A percentile compares a stretch with the other conserved stretches of the same genome.
phyloP scores from a whole-genome alignment of 371 early-diverging fungal genomes.

The Massospora cicadina region DNA sequence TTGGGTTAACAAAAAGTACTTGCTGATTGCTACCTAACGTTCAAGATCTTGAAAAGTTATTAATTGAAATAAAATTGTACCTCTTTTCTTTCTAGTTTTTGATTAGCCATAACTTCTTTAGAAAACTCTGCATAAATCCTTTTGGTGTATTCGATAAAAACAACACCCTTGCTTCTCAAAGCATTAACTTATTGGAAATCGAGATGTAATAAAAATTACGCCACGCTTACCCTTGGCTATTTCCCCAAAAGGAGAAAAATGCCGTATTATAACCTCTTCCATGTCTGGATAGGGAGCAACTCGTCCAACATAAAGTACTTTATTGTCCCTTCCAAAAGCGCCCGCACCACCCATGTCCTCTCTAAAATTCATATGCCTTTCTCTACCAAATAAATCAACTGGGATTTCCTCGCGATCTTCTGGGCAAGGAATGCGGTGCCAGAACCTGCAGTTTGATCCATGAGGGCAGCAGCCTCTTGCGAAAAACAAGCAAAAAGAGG shows the following conservation, averaged over 20 bases:
- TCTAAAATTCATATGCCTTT: constrained; percentile 51
- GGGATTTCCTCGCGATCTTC: constrained; percentile 45
- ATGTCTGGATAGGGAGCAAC: constrained; percentile 34
- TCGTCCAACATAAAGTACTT: constrained; percentile 63
- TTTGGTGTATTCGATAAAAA: constrained; percentile 55
- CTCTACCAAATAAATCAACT: constrained; percentile 68
- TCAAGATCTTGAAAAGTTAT: neutral
- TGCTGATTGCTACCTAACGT: constrained; percentile 8
- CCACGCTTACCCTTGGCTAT: constrained; percentile 39
- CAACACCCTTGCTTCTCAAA: constrained; percentile 47
- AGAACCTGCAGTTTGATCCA: constrained; percentile 43
- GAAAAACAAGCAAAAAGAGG: constrained; percentile 66
- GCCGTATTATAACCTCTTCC: constrained; percentile 37
- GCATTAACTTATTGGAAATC: constrained; percentile 23
- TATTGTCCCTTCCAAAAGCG: constrained; percentile 50
- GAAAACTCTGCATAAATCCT: constrained; percentile 70
- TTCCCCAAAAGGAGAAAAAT: constrained; percentile 64
- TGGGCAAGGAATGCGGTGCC: constrained; percentile 53
- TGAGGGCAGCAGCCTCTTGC: constrained; percentile 66
- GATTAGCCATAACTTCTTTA: constrained; percentile 76
- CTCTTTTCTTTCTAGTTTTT: constrained; percentile 48
- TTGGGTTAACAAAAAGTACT: neutral
- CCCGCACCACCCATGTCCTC: constrained; percentile 83
- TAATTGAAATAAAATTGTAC: constrained; percentile 11
- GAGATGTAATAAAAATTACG: constrained; percentile 10